Evolutionary conservation across 495 filamentous ascomycete genomes (phyloP).

Genomic region (Aspergillus sclerotiicarbonarius): DNA sequence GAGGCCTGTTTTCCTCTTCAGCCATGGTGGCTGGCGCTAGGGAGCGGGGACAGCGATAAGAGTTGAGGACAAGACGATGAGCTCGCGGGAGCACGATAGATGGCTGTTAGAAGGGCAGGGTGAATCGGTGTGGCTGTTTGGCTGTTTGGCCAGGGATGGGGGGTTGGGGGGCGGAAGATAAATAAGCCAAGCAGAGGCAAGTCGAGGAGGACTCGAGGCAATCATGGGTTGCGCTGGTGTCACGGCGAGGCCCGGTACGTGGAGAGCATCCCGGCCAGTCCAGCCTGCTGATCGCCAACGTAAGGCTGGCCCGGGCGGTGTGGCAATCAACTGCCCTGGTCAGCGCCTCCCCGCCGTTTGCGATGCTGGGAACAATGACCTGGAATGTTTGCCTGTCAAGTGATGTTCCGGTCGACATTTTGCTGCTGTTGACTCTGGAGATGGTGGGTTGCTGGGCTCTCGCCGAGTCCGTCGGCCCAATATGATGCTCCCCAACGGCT

Average conservation of each 20-base stretch:
- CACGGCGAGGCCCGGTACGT: neutral
- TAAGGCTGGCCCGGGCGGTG: neutral
- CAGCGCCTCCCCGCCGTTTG: neutral
- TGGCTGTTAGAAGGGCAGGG: neutral
- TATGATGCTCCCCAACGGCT: too few species aligned
- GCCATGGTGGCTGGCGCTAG: slow-evolving; percentile 29
- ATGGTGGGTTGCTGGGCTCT: too few species aligned
- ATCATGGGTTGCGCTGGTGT: neutral
- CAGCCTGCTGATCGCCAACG: neutral
- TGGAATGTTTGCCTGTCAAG: too few species aligned
- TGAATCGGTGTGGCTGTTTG: neutral
- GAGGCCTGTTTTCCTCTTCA: slow-evolving; percentile 34
- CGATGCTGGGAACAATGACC: too few species aligned
- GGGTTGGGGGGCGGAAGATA: neutral
- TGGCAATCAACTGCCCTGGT: neutral
- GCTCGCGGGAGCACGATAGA: neutral
- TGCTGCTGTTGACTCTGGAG: too few species aligned
- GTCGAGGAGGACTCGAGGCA: too few species aligned
- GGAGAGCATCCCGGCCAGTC: neutral
- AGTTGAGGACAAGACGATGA: slow-evolving; percentile 10
- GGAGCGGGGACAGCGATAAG: slow-evolving; percentile 11
- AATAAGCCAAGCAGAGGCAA: neutral
- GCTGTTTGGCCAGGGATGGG: too few species aligned
- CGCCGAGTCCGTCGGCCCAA: too few species aligned
- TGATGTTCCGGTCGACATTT: too few species aligned